Conservation (phyloP, 208 protist species). For the Acanthamoeba royreba region DNA sequence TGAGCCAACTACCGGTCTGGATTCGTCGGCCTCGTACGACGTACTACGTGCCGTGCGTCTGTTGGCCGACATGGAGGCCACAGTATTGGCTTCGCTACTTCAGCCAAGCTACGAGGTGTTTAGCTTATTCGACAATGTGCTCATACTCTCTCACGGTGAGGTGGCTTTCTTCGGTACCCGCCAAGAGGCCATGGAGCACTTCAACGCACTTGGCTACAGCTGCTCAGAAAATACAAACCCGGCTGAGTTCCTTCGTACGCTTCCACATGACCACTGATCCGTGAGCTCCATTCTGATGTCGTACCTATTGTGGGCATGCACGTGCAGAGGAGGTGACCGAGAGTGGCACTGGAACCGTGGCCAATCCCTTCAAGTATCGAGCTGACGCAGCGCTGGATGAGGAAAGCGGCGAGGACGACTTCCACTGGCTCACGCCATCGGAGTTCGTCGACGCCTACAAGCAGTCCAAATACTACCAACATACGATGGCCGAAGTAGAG, state of each 20-base stretch:
- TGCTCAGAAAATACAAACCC: conserved; percentile 47
- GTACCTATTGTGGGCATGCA: too few species aligned
- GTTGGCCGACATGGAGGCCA: neutral
- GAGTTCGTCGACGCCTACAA: conserved; percentile 35
- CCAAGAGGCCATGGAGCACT: neutral
- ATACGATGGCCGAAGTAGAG: neutral
- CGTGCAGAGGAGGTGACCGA: neutral
- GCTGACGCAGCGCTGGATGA: neutral
- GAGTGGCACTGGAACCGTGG: neutral
- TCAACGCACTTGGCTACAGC: neutral
- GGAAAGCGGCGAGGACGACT: neutral
- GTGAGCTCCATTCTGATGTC: neutral
- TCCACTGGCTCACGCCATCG: neutral
- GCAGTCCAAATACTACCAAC: neutral
- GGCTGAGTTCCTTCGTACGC: conserved; percentile 57
- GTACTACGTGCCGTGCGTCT: neutral
- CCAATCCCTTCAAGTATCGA: neutral
- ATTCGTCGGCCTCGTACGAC: conserved; percentile 61
- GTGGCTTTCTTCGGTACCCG: neutral
- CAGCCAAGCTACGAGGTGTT: conserved; percentile 56
- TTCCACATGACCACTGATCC: neutral
- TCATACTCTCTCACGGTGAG: conserved; percentile 53
- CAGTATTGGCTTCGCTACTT: conserved; percentile 55
- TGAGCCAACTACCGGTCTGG: conserved; percentile 84
- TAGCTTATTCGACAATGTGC: conserved; percentile 53